Percentiles rank a stretch among this genome's conserved stretches.
Evolutionary conservation across 345 rosid genomes (phyloP).

Genomic region (Eucalyptus coolabah): DNA sequence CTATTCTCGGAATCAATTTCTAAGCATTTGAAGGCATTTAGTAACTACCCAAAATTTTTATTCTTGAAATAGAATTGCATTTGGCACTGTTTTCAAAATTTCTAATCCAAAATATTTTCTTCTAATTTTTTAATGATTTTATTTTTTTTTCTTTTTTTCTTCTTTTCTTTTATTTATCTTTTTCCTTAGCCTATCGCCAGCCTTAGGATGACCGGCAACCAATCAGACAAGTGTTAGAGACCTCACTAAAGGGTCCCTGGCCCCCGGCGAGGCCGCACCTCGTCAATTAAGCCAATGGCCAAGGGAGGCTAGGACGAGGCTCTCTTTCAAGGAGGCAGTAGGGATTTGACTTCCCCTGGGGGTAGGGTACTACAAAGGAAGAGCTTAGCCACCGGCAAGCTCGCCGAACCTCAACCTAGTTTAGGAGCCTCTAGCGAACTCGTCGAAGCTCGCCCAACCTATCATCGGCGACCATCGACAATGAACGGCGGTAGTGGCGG

Average conservation of each 20-base stretch:
- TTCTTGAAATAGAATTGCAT: too few species aligned
- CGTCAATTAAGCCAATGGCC: rapidly evolving
- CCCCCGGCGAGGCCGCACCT: rapidly evolving
- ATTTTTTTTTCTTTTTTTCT: too few species aligned
- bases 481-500: rapidly evolving
- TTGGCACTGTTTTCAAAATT: too few species aligned
- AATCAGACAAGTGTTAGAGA: rapidly evolving
- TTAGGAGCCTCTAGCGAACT: too few species aligned
- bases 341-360: too few species aligned
- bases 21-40: rapidly evolving
- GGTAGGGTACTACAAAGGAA: too few species aligned
- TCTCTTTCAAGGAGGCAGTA: too few species aligned
- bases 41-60: rapidly evolving
- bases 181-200: rapidly evolving
- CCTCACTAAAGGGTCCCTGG: rapidly evolving
- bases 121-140: too few species aligned
- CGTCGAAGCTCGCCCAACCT: rapidly evolving
- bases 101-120: too few species aligned
- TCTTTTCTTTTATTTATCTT: too few species aligned
- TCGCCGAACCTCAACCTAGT: rapidly evolving
- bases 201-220: too few species aligned
- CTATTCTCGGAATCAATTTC: rapidly evolving
- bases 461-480: rapidly evolving
- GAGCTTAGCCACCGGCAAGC: too few species aligned
- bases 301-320: rapidly evolving